Conservation (phyloP, 257 asterid species). For the Fraxinus anomala region DNA sequence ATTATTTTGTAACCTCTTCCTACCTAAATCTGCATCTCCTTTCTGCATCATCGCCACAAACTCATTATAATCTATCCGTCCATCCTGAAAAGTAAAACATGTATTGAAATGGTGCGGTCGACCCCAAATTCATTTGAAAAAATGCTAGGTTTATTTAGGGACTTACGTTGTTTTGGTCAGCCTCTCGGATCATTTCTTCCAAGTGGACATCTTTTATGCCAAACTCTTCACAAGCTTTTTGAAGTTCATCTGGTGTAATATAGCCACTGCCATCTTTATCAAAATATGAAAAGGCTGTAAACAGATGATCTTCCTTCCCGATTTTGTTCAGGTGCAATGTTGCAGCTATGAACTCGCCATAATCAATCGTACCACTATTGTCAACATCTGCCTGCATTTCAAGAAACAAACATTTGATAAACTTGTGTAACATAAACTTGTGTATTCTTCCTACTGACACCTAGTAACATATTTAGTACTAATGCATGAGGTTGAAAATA, state of each 20-base stretch:
- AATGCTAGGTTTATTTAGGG: background rate
- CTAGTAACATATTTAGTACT: background rate
- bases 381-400: slow-evolving; percentile 35
- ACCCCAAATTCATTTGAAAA: no score
- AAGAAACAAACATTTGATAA: background rate
- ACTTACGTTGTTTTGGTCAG: slow-evolving; percentile 38
- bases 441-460: background rate
- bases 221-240: slow-evolving; percentile 35
- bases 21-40: slow-evolving; percentile 29
- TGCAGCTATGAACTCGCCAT: slow-evolving; percentile 39
- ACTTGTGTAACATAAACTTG: no score
- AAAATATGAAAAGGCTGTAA: slow-evolving; percentile 36
- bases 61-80: slow-evolving; percentile 36
- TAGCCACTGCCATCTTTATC: slow-evolving; percentile 43
- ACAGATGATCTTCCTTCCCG: slow-evolving; percentile 35
- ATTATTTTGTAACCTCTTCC: slow-evolving; percentile 17
- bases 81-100: slow-evolving; percentile 30
- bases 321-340: slow-evolving; percentile 33
- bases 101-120: no score
- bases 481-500: background rate
- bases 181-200: slow-evolving; percentile 40
- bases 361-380: slow-evolving; percentile 38
- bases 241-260: slow-evolving; percentile 39
- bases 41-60: slow-evolving; percentile 39
- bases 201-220: slow-evolving; percentile 34